Base-by-base conservation (phyloP, 2,329 filamentous ascomycete genomes). In the Colletotrichum echinochloae region DNA sequence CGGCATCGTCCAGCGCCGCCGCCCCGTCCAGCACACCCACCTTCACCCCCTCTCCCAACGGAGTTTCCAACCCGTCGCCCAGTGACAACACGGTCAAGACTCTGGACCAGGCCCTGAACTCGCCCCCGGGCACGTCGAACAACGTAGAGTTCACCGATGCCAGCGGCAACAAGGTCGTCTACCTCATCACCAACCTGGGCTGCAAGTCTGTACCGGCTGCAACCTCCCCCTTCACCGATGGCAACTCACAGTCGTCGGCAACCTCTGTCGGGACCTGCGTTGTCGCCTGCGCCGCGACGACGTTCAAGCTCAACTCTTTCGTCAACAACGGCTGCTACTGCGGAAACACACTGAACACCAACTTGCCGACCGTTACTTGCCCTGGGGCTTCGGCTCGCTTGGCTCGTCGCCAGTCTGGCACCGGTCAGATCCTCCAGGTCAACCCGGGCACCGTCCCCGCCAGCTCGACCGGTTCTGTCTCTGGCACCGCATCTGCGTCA, bases 261-360 rank as follows among this genome's bases (percentile, higher is more conserved):
- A n/a, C 7, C 1, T 3, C 1, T 11, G 5, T 6, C 3, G 3
- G 11, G 20, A 2, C 9, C 1, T 49, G 46, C 23, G 2, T 26
- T 2, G 16, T 5, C 5, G n/a, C n/a, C 23, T 49, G 23, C 5
- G 12, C 4, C 11, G n/a, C 3, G 1, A 16, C n/a, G 14, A 4
- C 14, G 14, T 2, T 12, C 46, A 16, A 14, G 5, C n/a, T 49
- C 46, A 49, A 9, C 46, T 6, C 0, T 2, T 49, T 16, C 12
- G 23, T 49, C 23, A 7, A 5, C 3, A 6, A 5, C 5, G 5
- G 4, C 0, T 49, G 46, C 46, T 26, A 14, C 46, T 49, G 46
- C 11, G 46, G 46, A 6, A 1, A 0, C 9, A 26, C 3, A 1
- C 5, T 26, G 0, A 26, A 14, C 11, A 20, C 18, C 5, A 0